Conservation (phyloP, 2,329 filamentous ascomycete species). For the Fusarium xylarioides region DNA sequence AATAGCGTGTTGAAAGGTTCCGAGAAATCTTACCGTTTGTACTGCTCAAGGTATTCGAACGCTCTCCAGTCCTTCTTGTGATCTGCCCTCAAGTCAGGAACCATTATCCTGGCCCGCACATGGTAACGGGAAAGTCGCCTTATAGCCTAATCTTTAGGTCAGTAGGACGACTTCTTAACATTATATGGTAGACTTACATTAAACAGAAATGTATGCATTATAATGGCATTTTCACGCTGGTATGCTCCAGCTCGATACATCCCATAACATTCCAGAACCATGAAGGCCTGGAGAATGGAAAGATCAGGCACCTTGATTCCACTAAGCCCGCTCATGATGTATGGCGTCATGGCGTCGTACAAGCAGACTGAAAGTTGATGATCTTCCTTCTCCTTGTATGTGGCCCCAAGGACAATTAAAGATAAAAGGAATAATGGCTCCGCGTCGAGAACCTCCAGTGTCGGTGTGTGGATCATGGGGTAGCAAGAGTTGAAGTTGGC, state of each 20-base stretch:
- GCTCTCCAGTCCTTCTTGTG: background rate
- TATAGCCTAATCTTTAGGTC: background rate
- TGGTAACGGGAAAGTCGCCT: background rate
- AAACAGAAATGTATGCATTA: background rate
- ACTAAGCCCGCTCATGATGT: background rate
- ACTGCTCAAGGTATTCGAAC: background rate
- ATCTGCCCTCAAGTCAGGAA: background rate
- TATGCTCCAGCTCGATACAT: background rate
- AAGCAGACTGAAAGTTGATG: background rate
- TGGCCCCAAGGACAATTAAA: background rate
- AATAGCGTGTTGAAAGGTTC: fast-evolving
- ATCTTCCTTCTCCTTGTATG: background rate
- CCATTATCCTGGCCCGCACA: background rate
- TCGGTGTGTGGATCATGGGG: background rate
- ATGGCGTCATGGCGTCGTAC: background rate
- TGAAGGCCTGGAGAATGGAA: background rate
- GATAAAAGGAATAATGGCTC: background rate
- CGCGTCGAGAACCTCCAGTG: background rate
- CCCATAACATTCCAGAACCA: background rate
- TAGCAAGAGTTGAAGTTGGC: background rate
- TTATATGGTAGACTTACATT: background rate
- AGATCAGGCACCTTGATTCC: background rate
- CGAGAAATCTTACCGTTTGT: background rate
- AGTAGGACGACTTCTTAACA: no score
- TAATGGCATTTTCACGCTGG: background rate